Base-by-base conservation (phyloP, 148 eudicot genomes). In the Pouteria glomerata region DNA sequence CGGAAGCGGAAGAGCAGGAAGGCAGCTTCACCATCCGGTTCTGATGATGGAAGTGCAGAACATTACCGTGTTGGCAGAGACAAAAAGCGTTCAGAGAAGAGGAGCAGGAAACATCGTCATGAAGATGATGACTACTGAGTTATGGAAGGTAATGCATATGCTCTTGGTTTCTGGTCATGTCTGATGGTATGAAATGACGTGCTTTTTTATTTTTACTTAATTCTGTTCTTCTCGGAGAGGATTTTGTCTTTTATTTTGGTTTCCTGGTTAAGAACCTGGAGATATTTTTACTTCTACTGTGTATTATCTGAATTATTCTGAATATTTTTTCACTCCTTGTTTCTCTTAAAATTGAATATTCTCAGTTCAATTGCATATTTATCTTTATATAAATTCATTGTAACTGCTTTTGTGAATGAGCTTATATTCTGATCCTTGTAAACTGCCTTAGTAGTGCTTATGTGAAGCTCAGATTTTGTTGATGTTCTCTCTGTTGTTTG, bases 1-100 rank as follows among this genome's bases (percentile, higher is more conserved):
- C 84, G 78, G 55, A 88, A 83, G 85, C 82, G 84, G 73, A 90
- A 83, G 90, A 85, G 84, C 79, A 85, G 87, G 80, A 88, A 87
- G 79, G 82, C 83, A 6, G 53, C 85, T 57, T 77, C 83, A 16
- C 76, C 77, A 23, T 83, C 90, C 50, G 89, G 84, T 73, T 86
- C 93, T 60, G 96, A 85, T 73, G 80, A 44, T 65, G 85, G 90
- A 77, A 77, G 81, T 35, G 82, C 93, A 3, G 90, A 87, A 68
- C 87, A 84, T 85, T 77, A 83, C 16, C 75, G 89, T 66, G 78
- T 82, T 72, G 92, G 94, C 62, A 88, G 94, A 65, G 83, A 83
- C 77, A 83, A 83, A 39, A 90, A 75, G 81, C 85, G 89, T 31
- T 80, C 90, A 41, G 82, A 78, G 70, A 90, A 86, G 87, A 86